Percentiles rank a stretch among this genome's conserved stretches.
phyloP scores from a whole-genome alignment of 108 stramenopile genomes.

The Hondaea fermentalgiana region DNA sequence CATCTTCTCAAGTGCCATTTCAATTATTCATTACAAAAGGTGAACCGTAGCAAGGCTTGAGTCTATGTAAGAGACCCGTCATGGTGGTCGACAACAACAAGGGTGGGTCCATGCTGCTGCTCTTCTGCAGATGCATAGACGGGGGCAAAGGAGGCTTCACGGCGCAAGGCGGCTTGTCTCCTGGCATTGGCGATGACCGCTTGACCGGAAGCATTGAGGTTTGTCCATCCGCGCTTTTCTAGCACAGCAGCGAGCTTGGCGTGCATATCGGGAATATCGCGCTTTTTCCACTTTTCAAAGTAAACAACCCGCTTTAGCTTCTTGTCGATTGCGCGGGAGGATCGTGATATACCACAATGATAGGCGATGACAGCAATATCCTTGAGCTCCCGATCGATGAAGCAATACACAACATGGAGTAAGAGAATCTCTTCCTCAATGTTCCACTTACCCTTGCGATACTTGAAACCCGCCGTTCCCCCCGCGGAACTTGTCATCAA shows the following conservation, averaged over 20 bases:
- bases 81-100: too few relatives aligned
- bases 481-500: too few relatives aligned
- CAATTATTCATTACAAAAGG: too few relatives aligned
- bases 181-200: neutral
- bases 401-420: neutral
- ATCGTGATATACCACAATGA: neutral
- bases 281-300: conserved; percentile 4
- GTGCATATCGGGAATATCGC: neutral
- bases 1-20: too few relatives aligned
- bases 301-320: neutral
- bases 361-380: neutral
- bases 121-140: neutral
- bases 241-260: neutral
- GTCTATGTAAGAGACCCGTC: too few relatives aligned
- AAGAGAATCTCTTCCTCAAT: neutral
- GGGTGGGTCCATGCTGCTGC: too few relatives aligned
- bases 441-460: conserved; percentile 6
- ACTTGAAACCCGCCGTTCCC: neutral
- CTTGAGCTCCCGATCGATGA: neutral
- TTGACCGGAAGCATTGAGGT: neutral
- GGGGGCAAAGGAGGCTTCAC: neutral
- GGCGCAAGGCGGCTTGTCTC: neutral
- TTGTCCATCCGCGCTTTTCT: neutral
- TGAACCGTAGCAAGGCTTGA: too few relatives aligned
- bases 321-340: neutral